Evolutionary conservation across 129 eudicot genomes (phyloP).

Genomic region (Gnaphalium uliginosum): DNA sequence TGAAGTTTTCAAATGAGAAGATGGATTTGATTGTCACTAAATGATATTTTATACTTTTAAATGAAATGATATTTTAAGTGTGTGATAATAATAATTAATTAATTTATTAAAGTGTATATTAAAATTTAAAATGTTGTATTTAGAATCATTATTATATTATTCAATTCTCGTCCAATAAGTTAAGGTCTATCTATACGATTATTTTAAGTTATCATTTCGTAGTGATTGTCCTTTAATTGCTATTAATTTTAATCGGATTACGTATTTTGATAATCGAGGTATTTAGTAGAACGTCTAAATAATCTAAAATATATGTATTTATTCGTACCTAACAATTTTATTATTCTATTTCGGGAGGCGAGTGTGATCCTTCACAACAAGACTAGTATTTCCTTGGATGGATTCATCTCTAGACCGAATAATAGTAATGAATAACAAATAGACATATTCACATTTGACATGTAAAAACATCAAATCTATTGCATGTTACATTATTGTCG

Average conservation of each 20-base stretch:
- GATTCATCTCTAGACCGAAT: no score
- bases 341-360: not conserved
- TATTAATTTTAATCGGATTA: constrained; percentile 7
- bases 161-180: not conserved
- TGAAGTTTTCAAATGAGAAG: not conserved
- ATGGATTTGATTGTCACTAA: not conserved
- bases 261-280: not conserved
- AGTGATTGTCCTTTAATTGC: constrained; percentile 1
- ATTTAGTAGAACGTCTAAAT: no score
- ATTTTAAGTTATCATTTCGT: constrained; percentile 3
- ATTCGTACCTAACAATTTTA: not conserved
- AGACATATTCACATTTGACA: no score
- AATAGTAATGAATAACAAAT: no score
- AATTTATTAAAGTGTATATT: no score
- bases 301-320: not conserved
- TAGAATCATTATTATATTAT: not conserved
- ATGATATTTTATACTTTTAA: no score
- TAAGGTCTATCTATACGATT: constrained; percentile 11
- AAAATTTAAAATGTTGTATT: no score
- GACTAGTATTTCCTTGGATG: not conserved
- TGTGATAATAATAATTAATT: no score
- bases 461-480: no score
- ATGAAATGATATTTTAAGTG: no score
- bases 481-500: no score
- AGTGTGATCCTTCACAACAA: no score